Percentiles rank a stretch among this genome's conserved stretches.
These are phyloP conservation scores for Hydrangea macrophylla DNA, from an alignment of 148 eudicot genomes.

Conservation along the genomic window DNA sequence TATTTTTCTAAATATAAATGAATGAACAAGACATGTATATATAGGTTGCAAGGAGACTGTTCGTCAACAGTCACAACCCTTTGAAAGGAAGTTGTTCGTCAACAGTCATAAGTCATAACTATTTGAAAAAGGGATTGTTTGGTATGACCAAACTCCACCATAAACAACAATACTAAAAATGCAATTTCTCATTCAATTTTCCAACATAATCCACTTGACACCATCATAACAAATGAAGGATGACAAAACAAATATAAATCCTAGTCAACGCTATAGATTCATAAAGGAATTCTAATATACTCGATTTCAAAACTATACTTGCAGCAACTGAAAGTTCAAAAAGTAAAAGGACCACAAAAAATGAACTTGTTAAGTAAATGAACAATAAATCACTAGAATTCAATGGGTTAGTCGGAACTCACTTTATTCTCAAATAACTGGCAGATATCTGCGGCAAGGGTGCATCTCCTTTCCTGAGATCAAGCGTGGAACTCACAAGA, in stretches of 20 bases:
- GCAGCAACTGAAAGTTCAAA: neutral
- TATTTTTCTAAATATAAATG: no score
- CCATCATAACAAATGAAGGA: neutral
- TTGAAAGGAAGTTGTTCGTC: no score
- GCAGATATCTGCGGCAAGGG: constrained; percentile 61
- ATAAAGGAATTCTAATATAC: neutral
- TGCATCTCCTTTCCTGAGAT: constrained; percentile 57
- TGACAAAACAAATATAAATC: neutral
- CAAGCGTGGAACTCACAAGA: neutral
- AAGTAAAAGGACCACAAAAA: neutral
- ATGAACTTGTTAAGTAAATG: constrained; percentile 3
- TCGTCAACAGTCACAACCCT: no score
- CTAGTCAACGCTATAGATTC: neutral
- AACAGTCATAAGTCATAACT: no score
- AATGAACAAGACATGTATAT: no score
- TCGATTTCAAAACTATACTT: neutral
- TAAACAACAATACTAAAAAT: no score
- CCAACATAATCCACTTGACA: neutral
- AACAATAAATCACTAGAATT: constrained; percentile 2
- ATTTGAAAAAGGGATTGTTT: no score
- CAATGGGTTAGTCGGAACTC: constrained; percentile 23
- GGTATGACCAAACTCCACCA: no score
- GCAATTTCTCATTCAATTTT: no score
- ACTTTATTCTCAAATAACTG: constrained; percentile 66
- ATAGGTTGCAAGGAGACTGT: no score